phyloP scores from a whole-genome alignment of 129 eudicot genomes.

The Gnaphalium uliginosum region DNA sequence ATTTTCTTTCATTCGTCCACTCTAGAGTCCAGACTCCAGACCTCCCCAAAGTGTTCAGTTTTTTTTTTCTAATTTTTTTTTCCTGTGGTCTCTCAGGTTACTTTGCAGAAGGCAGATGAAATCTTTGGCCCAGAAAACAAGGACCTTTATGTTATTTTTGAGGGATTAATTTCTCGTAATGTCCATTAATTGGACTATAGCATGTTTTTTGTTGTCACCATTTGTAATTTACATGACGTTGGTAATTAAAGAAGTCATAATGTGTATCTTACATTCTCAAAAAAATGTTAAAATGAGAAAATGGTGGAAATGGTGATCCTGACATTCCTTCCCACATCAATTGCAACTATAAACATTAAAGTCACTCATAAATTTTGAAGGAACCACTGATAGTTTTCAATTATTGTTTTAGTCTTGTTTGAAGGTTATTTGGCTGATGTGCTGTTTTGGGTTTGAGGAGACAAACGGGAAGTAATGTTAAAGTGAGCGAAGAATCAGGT shows the following conservation, averaged over 20 bases:
- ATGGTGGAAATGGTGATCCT: not conserved
- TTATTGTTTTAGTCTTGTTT: not conserved
- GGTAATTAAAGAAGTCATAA: constrained; percentile 12
- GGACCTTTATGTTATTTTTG: constrained; percentile 77
- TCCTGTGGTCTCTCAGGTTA: constrained; percentile 48
- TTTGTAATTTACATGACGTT: constrained; percentile 13
- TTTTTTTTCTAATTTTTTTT: not conserved
- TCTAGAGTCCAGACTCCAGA: not conserved
- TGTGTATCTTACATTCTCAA: not conserved
- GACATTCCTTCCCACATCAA: not conserved
- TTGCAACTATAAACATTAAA: not conserved
- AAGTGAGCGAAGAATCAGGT: not conserved
- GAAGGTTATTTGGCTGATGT: not conserved
- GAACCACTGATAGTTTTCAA: not conserved
- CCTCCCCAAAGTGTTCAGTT: not conserved
- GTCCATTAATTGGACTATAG: constrained; percentile 42
- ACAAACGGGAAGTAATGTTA: not conserved
- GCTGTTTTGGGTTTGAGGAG: not conserved
- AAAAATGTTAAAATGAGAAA: constrained; percentile 16
- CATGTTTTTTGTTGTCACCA: not conserved
- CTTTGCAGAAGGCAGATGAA: constrained; percentile 81
- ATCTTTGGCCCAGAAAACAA: constrained; percentile 91
- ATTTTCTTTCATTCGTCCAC: not conserved
- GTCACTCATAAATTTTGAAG: not conserved
- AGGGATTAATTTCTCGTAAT: constrained; percentile 82